Evolutionary conservation across 192 early-diverging fungal species (phyloP).

Genomic region (Podila horticola): DNA sequence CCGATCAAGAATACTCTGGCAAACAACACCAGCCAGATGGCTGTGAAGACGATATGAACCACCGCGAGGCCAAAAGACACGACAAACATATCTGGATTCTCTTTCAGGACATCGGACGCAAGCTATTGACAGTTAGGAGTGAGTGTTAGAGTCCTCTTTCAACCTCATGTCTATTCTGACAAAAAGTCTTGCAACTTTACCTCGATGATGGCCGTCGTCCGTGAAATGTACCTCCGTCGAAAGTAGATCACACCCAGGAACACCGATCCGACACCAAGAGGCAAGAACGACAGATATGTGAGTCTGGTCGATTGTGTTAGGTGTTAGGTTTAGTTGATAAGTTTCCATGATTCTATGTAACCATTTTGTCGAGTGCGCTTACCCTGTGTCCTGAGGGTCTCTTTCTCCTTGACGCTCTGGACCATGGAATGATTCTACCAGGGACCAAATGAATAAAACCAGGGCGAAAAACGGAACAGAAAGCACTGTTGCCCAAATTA

Average conservation of each 20-base stretch:
- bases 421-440: constrained; percentile 58
- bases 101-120: constrained; percentile 75
- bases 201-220: constrained; percentile 64
- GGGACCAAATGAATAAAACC: constrained; percentile 62
- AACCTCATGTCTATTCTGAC: too few species aligned
- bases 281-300: constrained; percentile 56
- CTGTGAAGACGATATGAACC: constrained; percentile 69
- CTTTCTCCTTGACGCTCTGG: constrained; percentile 31
- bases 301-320: too few species aligned
- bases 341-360: neutral
- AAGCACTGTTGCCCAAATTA: constrained; percentile 63
- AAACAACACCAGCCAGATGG: constrained; percentile 75
- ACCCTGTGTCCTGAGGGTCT: constrained; percentile 56
- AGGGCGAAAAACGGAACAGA: constrained; percentile 54
- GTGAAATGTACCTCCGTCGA: constrained; percentile 54
- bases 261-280: constrained; percentile 51
- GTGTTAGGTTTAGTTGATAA: too few species aligned
- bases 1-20: constrained; percentile 72
- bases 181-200: constrained; percentile 16
- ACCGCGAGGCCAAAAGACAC: constrained; percentile 65
- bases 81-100: constrained; percentile 74
- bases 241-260: constrained; percentile 53
- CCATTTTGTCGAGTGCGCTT: neutral
- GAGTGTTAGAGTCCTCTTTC: too few species aligned
- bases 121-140: constrained; percentile 50